A percentile compares a stretch with the other conserved stretches of the same genome.
Conservation (phyloP, 805 yeast genomes). For the Sugiyamaella marilandica region DNA sequence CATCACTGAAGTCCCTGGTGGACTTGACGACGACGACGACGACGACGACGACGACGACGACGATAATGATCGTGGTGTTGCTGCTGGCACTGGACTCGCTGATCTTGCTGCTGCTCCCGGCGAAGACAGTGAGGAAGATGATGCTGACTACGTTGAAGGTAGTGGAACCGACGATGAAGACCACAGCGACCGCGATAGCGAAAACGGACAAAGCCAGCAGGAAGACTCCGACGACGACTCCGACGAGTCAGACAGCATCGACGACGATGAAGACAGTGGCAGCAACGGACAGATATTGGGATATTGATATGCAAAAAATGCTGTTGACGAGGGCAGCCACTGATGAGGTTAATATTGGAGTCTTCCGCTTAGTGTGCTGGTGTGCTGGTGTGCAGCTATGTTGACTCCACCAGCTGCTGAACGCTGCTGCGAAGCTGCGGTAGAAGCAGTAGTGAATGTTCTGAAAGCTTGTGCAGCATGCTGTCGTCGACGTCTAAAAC, state of each 20-base stretch:
- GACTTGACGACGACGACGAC: conserved; percentile 30
- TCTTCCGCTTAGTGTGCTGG: no score
- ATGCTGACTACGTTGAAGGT: conserved; percentile 25
- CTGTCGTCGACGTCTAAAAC: conserved; percentile 7
- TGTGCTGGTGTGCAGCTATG: neutral
- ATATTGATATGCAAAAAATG: no score
- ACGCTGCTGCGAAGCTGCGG: conserved; percentile 23
- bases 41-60: conserved; percentile 32
- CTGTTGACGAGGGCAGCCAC: no score
- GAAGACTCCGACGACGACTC: conserved; percentile 22
- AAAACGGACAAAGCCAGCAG: conserved; percentile 13
- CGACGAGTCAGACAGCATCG: conserved; percentile 5
- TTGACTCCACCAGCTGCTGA: conserved; percentile 15
- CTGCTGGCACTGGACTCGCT: conserved; percentile 12
- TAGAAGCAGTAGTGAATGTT: conserved; percentile 13
- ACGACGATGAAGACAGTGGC: conserved; percentile 6
- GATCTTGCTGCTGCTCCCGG: conserved; percentile 37
- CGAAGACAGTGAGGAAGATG: conserved; percentile 25
- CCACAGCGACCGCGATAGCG: conserved; percentile 21
- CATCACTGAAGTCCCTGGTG: conserved; percentile 35
- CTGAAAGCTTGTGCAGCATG: conserved; percentile 10
- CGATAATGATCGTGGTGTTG: conserved; percentile 28
- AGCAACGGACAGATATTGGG: neutral
- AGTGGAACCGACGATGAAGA: conserved; percentile 21
- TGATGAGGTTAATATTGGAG: no score